Evolutionary conservation across 257 asterid species (phyloP), one percentile per base, ranked within the genome.

Genomic region (Oldenlandia corymbosa): DNA sequence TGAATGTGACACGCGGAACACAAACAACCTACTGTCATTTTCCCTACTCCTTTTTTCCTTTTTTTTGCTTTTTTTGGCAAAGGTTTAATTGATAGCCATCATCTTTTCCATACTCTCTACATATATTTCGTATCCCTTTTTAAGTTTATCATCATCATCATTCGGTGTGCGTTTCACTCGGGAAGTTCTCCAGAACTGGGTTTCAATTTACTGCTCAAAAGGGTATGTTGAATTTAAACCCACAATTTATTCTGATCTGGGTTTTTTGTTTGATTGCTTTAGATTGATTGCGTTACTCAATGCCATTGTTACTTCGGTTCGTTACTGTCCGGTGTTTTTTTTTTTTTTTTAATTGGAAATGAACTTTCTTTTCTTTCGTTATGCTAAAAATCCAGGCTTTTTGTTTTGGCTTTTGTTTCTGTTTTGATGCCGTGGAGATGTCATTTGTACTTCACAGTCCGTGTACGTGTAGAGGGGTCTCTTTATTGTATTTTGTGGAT

Each of bases 221-320:
- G 59, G 72, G 72, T 68, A 49, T 59, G 45, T n/a, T 23, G 30
- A 47, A 21, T 18, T 57, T 27, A 54, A 8, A 13, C 18, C 24
- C n/a, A 12, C 10, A n/a, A n/a, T n/a, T n/a, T n/a, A n/a, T n/a
- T n/a, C n/a, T 26, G 54, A 18, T 34, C 21, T 0, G 27, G 55
- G 62, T 54, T 24, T n/a, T n/a, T n/a, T n/a, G n/a, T 52, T 58
- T 27, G 54, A 36, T 65, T 43, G 30, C 31, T 52, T 52, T 31
- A 36, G 11, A 21, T 13, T 57, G 16, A 27, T 30, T 47, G 45
- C 52, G 20, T 10, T 57, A 16, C 21, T 26, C 32, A 46, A 51
- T n/a, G 32, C 41, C 13, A 21, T 13, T 58, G n/a, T 17, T n/a
- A n/a, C n/a, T n/a, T n/a, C n/a, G n/a, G n/a, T n/a, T n/a, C n/a